Evolutionary conservation across 2,329 filamentous ascomycete species (phyloP).

Genomic region (Calonectria ilicicola): DNA sequence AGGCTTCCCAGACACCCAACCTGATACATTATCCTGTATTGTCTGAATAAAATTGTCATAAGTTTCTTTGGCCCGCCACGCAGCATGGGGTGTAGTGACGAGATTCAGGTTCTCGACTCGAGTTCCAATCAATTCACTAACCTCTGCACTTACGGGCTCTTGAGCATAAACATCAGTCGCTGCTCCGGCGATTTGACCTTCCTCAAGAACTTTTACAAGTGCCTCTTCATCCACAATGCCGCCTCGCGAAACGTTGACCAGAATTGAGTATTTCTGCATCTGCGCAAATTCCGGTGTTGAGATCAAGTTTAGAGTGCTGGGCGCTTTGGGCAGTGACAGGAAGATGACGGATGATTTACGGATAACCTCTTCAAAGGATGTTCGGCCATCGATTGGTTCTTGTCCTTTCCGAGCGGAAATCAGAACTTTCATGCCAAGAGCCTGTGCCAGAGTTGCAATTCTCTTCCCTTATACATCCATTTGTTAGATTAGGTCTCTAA

Average conservation of each 20-base stretch:
- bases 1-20: neutral
- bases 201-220: neutral
- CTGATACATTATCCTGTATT: neutral
- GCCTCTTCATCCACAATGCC: constrained; percentile 7
- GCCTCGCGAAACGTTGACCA: constrained; percentile 7
- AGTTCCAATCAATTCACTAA: neutral
- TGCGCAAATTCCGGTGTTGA: neutral
- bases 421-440: constrained; percentile 5
- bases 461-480: neutral
- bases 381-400: neutral
- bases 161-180: constrained; percentile 10
- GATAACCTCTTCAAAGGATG: constrained; percentile 7
- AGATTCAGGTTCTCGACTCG: constrained; percentile 1
- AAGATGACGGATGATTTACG: constrained; percentile 1
- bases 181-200: constrained; percentile 3
- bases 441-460: neutral
- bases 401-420: neutral
- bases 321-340: neutral
- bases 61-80: constrained; percentile 2
- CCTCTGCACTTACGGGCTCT: neutral
- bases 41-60: neutral
- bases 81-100: neutral
- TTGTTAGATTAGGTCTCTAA: neutral
- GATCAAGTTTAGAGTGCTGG: neutral
- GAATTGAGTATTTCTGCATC: neutral